Percentiles rank a stretch among this genome's conserved stretches.
Conservation (phyloP, 306 rosid genomes). For the Malus asiatica region DNA sequence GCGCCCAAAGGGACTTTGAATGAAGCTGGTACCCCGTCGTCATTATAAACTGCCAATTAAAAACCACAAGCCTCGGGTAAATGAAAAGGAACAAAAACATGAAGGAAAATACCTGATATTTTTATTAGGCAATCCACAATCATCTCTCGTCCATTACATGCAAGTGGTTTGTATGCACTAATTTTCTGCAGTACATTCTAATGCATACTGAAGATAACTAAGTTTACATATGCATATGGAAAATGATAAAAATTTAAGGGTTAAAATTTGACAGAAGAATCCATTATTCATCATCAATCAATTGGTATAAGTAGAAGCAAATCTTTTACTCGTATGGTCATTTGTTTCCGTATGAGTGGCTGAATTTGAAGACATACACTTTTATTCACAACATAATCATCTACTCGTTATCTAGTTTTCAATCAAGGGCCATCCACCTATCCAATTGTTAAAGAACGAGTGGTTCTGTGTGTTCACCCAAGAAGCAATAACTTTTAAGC, state of each 20-base stretch:
- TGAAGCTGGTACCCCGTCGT: constrained; percentile 74
- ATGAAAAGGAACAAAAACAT: not conserved
- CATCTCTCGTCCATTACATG: not conserved
- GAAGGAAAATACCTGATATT: constrained; percentile 5
- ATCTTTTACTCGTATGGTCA: not conserved
- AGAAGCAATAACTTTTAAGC: too few relatives aligned
- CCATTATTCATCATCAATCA: not conserved
- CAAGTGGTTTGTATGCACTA: not conserved
- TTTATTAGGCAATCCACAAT: constrained; percentile 8
- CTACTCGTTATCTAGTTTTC: not conserved
- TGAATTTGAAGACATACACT: not conserved
- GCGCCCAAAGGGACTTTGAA: constrained; percentile 81
- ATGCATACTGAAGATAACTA: not conserved
- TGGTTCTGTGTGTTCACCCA: too few relatives aligned
- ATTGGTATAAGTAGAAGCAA: not conserved
- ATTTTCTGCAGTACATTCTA: not conserved
- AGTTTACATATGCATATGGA: not conserved
- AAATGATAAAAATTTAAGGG: not conserved
- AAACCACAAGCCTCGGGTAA: constrained; percentile 19
- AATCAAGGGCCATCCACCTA: not conserved
- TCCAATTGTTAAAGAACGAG: too few relatives aligned
- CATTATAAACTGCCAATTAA: constrained; percentile 57
- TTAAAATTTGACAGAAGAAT: not conserved
- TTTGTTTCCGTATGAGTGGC: not conserved
- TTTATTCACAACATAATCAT: too few relatives aligned